A percentile compares a stretch with the other conserved stretches of the same genome.
Evolutionary conservation across 1,284 basidiomycete species (phyloP).

Genomic region (Naganishia liquefaciens): DNA sequence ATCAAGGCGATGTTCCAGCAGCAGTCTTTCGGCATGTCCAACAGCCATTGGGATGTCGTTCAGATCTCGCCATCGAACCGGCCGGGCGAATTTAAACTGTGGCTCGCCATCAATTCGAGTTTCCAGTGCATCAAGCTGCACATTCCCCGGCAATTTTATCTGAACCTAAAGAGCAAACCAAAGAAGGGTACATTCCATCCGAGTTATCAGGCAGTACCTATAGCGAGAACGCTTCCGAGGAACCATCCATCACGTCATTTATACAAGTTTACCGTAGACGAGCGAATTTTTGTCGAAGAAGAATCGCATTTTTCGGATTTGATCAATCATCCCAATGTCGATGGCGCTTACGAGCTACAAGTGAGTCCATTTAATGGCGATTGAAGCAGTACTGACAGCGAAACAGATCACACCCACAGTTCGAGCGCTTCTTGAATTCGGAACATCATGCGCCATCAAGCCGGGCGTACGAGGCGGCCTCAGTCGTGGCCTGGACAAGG

Average conservation of each 20-base stretch:
- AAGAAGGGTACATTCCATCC: conserved; percentile 66
- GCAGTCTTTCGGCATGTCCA: conserved; percentile 64
- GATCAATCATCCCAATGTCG: conserved; percentile 90
- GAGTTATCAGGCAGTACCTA: conserved; percentile 71
- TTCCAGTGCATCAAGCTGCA: conserved; percentile 78
- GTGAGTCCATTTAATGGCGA: conserved; percentile 52
- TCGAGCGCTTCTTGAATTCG: conserved; percentile 80
- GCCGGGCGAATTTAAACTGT: conserved; percentile 83
- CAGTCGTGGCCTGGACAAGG: conserved; percentile 77
- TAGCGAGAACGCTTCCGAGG: conserved; percentile 77
- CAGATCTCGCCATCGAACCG: conserved; percentile 78
- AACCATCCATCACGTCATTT: conserved; percentile 75
- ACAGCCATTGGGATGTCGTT: conserved; percentile 85
- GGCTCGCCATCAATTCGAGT: conserved; percentile 81
- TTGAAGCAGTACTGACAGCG: background rate
- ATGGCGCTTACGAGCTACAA: conserved; percentile 93
- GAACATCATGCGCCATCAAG: conserved; percentile 75
- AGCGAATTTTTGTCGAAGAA: conserved; percentile 78
- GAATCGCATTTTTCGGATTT: conserved; percentile 89
- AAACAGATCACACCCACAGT: conserved; percentile 76
- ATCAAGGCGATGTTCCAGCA: conserved; percentile 79
- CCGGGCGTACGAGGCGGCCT: conserved; percentile 68
- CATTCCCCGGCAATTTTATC: conserved; percentile 87
- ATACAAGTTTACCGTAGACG: conserved; percentile 79
- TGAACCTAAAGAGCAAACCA: conserved; percentile 76